Base-by-base conservation (phyloP, 2,329 filamentous ascomycete genomes). In the Leptographium galeiforme region DNA sequence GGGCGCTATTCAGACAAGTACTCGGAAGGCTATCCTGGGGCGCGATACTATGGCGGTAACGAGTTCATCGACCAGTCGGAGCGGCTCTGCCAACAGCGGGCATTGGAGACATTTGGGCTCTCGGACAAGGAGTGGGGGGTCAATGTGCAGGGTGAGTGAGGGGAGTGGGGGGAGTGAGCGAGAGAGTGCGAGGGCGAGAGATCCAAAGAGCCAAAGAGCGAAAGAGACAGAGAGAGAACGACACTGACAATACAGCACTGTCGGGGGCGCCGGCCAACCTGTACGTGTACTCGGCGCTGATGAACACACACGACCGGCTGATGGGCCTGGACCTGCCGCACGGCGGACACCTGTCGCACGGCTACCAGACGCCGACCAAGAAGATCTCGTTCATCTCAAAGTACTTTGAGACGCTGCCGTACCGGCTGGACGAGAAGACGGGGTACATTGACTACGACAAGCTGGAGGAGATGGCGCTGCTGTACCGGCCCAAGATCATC, bases 321-420 rank as follows among this genome's bases (percentile, higher is more conserved):
- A 97, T 98, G 90, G 91, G 91, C 58, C 80, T 98, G 57, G 93
- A 98, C 66, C 81, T 98, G 14, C 93, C 93, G 47, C 93, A 98
- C 67, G 93, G 93, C 59, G 93, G 93, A 56, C 93, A 98, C 70
- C 75, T 98, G 63, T 94, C 87, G 48, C 93, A 98, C 71, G 93
- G 93, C 58, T 98, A 98, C 72, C 93, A 98, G 72, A 97, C 88
- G 19, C 89, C 93, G 4, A 84, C 84, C 52, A 89, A 85, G 70
- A 91, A 90, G 79, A 97, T 98, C 67, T 97, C 91, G n/a, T 89
- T 90, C 63, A 84, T 98, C 60, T 97, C 91, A 55, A 97, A 95
- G 67, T 98, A 98, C 74, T 98, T 98, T 68, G 93, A 98, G 74
- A 98, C 93, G 39, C 75, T 98, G 58, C 93, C 93, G 6, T 98